Percentiles rank a stretch among this genome's conserved stretches.
phyloP scores from a whole-genome alignment of 108 stramenopile species.

The Stephanodiscus triporus region DNA sequence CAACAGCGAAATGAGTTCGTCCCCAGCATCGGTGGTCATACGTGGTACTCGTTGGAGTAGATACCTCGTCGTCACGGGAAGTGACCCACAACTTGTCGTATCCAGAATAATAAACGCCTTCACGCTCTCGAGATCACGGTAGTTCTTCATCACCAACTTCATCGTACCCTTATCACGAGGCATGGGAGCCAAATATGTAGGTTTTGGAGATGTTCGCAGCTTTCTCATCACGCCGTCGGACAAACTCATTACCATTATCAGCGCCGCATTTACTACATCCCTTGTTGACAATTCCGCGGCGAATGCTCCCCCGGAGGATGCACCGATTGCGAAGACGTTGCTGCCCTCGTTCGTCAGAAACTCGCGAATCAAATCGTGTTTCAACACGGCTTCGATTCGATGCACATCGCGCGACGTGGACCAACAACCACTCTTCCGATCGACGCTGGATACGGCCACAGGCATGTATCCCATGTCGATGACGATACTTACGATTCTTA shows the following conservation, averaged over 20 bases:
- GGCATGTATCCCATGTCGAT: constrained; percentile 43
- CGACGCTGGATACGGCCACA: constrained; percentile 40
- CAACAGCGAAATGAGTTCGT: constrained; percentile 23
- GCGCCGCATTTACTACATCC: constrained; percentile 30
- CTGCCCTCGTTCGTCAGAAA: background rate
- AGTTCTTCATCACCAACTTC: constrained; percentile 25
- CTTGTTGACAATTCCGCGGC: constrained; percentile 41
- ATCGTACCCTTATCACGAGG: constrained; percentile 43
- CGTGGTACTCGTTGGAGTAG: constrained; percentile 48
- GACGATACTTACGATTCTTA: constrained; percentile 40
- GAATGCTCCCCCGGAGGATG: constrained; percentile 55
- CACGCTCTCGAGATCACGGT: constrained; percentile 18
- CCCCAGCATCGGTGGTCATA: constrained; percentile 36
- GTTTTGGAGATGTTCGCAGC: constrained; percentile 19
- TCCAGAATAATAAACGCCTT: constrained; percentile 38
- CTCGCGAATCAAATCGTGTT: constrained; percentile 7
- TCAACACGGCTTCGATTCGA: constrained; percentile 30
- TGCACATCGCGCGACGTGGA: constrained; percentile 16
- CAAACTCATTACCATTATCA: constrained; percentile 58
- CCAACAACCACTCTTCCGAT: constrained; percentile 53
- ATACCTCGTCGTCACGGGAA: constrained; percentile 53
- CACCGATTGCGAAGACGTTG: constrained; percentile 49
- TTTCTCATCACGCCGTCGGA: constrained; percentile 11
- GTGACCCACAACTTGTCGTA: constrained; percentile 31
- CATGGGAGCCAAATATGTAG: constrained; percentile 60